Conservation (phyloP, 805 yeast genomes). For the Yamadazyma ubonensis region DNA sequence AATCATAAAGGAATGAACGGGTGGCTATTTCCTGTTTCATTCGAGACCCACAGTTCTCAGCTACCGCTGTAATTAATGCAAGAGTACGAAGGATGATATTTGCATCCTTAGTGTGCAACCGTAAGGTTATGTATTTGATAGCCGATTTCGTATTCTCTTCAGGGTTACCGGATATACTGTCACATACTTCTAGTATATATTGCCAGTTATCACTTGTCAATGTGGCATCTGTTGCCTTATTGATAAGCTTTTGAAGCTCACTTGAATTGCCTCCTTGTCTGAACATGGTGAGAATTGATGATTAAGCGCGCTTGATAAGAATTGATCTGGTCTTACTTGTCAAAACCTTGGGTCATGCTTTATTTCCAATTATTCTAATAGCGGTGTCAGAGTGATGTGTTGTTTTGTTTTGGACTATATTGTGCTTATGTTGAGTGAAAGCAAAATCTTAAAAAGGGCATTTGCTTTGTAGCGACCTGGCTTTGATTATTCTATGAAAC, state of each 20-base stretch:
- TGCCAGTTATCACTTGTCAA: slow-evolving; percentile 46
- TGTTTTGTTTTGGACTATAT: no score
- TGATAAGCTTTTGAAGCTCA: slow-evolving; percentile 21
- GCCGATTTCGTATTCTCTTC: slow-evolving; percentile 37
- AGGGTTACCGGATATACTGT: slow-evolving; percentile 35
- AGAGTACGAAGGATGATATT: slow-evolving; percentile 38
- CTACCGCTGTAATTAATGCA: slow-evolving; percentile 37
- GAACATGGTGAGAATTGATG: slow-evolving; percentile 2
- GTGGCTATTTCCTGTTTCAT: slow-evolving; percentile 46
- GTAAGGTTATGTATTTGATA: slow-evolving; percentile 21
- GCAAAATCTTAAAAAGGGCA: no score
- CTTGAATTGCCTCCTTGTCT: slow-evolving; percentile 1
- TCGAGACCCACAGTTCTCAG: slow-evolving; percentile 46
- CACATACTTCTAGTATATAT: slow-evolving; percentile 43
- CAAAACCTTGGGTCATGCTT: no score
- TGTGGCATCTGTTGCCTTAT: slow-evolving; percentile 41
- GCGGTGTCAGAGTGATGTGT: no score
- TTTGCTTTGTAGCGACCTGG: no score
- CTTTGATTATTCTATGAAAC: no score
- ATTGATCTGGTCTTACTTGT: not conserved
- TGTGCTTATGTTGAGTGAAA: no score
- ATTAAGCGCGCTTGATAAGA: not conserved
- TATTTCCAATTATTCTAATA: no score
- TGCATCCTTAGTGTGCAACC: slow-evolving; percentile 37
- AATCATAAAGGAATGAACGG: slow-evolving; percentile 33